These are phyloP conservation scores for Cynara cardunculus DNA, from an alignment of 129 eudicot genomes.

Conservation along the genomic window DNA sequence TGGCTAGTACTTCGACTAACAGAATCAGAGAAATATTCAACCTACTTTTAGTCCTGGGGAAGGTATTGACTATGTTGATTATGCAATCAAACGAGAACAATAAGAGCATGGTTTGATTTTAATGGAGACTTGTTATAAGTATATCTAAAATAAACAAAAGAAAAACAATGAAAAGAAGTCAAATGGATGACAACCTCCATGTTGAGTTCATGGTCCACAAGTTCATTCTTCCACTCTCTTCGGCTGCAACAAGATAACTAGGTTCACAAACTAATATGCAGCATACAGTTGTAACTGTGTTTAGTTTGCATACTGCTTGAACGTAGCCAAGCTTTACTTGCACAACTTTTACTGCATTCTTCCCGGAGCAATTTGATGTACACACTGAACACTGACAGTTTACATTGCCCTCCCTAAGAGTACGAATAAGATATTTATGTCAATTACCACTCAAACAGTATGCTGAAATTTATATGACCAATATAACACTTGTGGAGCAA, in stretches of 20 bases:
- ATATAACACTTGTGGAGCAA: not conserved
- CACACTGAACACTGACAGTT: constrained; percentile 67
- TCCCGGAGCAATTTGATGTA: constrained; percentile 45
- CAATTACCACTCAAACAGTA: constrained; percentile 15
- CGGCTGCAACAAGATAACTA: constrained; percentile 65
- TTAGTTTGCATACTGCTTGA: constrained; percentile 53
- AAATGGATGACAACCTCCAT: constrained; percentile 62
- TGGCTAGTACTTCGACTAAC: not conserved
- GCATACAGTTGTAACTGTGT: constrained; percentile 39
- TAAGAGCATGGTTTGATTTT: not conserved
- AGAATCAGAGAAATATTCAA: no score
- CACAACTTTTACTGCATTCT: constrained; percentile 81
- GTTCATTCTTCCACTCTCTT: constrained; percentile 72
- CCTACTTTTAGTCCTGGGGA: no score
- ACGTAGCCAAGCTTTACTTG: constrained; percentile 64
- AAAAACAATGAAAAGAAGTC: constrained; percentile 10
- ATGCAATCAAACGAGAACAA: not conserved
- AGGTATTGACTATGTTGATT: not conserved
- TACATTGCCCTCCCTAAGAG: constrained; percentile 52
- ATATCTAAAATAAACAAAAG: not conserved
- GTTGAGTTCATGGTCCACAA: constrained; percentile 87
- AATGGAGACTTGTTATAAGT: not conserved
- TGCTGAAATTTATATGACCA: not conserved
- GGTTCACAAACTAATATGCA: constrained; percentile 86
- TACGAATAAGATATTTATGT: constrained; percentile 3